Base-by-base conservation (phyloP, 805 yeast genomes). In the Metschnikowia orientalis region DNA sequence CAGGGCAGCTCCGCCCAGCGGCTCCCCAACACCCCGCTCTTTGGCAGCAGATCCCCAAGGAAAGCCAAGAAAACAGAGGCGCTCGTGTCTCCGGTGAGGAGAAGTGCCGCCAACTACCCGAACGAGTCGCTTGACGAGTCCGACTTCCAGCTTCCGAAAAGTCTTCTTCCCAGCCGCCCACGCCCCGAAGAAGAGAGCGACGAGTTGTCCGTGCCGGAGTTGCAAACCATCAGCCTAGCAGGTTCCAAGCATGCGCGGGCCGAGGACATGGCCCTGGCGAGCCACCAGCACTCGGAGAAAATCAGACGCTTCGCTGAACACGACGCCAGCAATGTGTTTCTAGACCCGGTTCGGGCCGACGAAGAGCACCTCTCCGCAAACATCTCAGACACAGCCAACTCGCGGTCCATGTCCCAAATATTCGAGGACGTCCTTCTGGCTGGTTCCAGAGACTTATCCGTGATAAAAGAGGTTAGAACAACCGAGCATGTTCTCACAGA, bases 251-350 rank as follows among this genome's bases (percentile, higher is more conserved):
- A 26, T 5, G 24, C 18, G 13, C 18, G 11, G 13, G 6, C 19
- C 21, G 33, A 24, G 3, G 22, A 20, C 9, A 16, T 25, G 20
- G 17, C 11, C 16, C 22, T 9, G n/a, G n/a, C n/a, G 34, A 34
- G 4, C n/a, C 12, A 5, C 13, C 4, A 3, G 32, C 22, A 5
- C 6, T n/a, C 9, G 22, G 23, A 15, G 9, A 26, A 23, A 24
- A 36, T 23, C 21, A 20, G 30, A 13, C 11, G 22, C 12, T 30
- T 12, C 8, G 32, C 18, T 3, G 32, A n/a, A n/a, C n/a, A 32
- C 20, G 57, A 51, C 29, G 51, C 49, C 18, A 57, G 53, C 15
- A 62, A 63, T 35, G 61, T 63, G 9, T 63, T 64, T 35, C 44
- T 61, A 32, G 68, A 61, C 16, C 47, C 33, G 8, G 8, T 6